Conservation (phyloP, 2,329 filamentous ascomycete species). For the Sporothrix variecibatus region DNA sequence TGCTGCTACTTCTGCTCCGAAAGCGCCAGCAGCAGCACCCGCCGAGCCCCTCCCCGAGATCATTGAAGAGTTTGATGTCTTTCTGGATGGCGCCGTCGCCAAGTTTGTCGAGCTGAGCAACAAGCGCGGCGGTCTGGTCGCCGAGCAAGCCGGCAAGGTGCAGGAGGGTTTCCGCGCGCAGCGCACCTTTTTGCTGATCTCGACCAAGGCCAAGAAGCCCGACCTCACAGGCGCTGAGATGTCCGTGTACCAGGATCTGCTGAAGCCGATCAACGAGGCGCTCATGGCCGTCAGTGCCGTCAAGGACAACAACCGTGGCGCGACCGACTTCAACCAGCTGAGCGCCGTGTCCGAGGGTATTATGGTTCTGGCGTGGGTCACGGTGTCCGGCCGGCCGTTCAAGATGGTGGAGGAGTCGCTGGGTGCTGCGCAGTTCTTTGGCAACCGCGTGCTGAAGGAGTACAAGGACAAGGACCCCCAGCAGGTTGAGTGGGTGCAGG, state of each 20-base stretch:
- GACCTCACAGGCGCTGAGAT: conserved; percentile 64
- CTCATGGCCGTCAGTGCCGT: conserved; percentile 78
- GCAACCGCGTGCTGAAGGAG: conserved; percentile 89
- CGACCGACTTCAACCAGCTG: conserved; percentile 76
- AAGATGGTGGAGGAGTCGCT: conserved; percentile 85
- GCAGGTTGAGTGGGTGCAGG: conserved; percentile 84
- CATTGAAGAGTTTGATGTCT: conserved; percentile 84
- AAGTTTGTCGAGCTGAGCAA: conserved; percentile 78
- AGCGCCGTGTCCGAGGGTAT: conserved; percentile 89
- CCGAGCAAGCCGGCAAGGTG: conserved; percentile 68
- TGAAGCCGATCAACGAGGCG: conserved; percentile 84
- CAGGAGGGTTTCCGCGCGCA: conserved; percentile 75
- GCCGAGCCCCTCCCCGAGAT: conserved; percentile 68
- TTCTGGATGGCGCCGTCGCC: conserved; percentile 72
- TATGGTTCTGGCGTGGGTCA: conserved; percentile 87
- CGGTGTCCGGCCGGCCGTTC: conserved; percentile 76
- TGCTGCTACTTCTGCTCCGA: conserved; percentile 45
- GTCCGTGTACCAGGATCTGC: conserved; percentile 69
- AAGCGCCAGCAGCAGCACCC: conserved; percentile 41
- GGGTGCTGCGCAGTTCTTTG: conserved; percentile 86
- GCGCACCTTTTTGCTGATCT: conserved; percentile 82
- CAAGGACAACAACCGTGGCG: conserved; percentile 77
- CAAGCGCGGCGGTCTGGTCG: conserved; percentile 74
- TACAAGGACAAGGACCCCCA: conserved; percentile 79
- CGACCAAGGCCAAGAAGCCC: conserved; percentile 90